Evolutionary conservation across 345 rosid species (phyloP).

Genomic region (Rhodamnia rubescens): DNA sequence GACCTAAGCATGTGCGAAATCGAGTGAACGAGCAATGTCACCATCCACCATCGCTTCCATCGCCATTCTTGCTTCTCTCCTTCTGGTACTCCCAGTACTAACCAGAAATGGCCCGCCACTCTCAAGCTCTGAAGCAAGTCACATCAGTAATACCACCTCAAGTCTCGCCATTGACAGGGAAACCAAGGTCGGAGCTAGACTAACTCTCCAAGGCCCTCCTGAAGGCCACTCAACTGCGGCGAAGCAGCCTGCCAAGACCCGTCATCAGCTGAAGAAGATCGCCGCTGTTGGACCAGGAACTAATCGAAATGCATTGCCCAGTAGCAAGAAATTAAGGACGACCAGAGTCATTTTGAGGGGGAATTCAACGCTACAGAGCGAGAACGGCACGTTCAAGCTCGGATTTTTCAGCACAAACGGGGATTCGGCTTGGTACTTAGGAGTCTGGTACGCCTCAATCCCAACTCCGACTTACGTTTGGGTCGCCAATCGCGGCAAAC

Average conservation of each 20-base stretch:
- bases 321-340: constrained; percentile 8
- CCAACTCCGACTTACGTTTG: constrained; percentile 39
- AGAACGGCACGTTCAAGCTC: constrained; percentile 28
- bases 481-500: constrained; percentile 72
- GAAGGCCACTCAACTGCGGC: neutral
- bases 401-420: constrained; percentile 65
- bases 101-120: neutral
- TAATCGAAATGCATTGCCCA: neutral
- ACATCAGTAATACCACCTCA: neutral
- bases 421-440: constrained; percentile 52
- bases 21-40: neutral
- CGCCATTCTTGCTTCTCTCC: neutral
- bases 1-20: neutral
- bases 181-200: neutral
- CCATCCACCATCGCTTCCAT: neutral
- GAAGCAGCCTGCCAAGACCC: neutral
- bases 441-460: constrained; percentile 53
- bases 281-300: neutral
- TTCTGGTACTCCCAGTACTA: neutral
- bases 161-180: neutral
- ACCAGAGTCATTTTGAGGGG: constrained; percentile 25
- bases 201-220: neutral
- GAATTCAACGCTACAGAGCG: constrained; percentile 13
- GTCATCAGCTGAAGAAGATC: neutral
- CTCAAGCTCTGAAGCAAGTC: neutral